These are phyloP conservation scores for Neoboletus subvelutipes DNA, from an alignment of 768 basidiomycete species.

Conservation along the genomic window DNA sequence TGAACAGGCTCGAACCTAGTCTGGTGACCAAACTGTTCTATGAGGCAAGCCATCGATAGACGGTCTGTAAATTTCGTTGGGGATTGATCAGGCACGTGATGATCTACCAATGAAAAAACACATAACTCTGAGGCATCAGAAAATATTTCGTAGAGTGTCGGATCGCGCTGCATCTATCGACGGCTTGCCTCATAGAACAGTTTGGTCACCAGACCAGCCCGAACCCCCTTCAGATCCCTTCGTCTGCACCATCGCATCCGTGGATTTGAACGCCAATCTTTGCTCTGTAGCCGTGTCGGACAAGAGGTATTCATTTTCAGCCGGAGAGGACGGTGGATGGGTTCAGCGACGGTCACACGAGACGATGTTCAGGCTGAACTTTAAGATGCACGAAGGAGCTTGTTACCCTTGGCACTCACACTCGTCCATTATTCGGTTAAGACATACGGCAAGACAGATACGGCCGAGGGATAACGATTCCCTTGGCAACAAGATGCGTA, in stretches of 20 bases:
- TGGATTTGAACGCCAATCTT: conserved; percentile 65
- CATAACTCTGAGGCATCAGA: too few relatives aligned
- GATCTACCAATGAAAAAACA: too few relatives aligned
- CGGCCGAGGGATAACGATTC: conserved; percentile 72
- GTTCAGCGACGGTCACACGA: not conserved
- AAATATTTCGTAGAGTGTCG: too few relatives aligned
- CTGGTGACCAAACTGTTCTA: too few relatives aligned
- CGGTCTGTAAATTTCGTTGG: too few relatives aligned
- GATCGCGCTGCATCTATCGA: too few relatives aligned
- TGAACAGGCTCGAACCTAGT: conserved; percentile 54
- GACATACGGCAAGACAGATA: conserved; percentile 61
- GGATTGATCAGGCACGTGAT: too few relatives aligned
- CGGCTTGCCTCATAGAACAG: too few relatives aligned
- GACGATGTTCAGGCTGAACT: not conserved
- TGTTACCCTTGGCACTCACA: conserved; percentile 52
- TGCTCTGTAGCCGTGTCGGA: conserved; percentile 60
- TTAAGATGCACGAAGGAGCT: conserved; percentile 57
- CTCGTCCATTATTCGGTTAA: conserved; percentile 68
- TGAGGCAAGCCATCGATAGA: too few relatives aligned
- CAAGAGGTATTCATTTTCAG: conserved; percentile 59
- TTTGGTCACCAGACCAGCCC: too few relatives aligned
- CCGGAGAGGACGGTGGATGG: conserved; percentile 37
- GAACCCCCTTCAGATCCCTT: conserved; percentile 34
- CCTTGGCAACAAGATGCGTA: conserved; percentile 74
- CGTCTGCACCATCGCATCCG: conserved; percentile 58